A percentile compares a stretch with the other conserved stretches of the same genome.
phyloP scores from a whole-genome alignment of 345 rosid species.

The Sisymbrium altissimum region DNA sequence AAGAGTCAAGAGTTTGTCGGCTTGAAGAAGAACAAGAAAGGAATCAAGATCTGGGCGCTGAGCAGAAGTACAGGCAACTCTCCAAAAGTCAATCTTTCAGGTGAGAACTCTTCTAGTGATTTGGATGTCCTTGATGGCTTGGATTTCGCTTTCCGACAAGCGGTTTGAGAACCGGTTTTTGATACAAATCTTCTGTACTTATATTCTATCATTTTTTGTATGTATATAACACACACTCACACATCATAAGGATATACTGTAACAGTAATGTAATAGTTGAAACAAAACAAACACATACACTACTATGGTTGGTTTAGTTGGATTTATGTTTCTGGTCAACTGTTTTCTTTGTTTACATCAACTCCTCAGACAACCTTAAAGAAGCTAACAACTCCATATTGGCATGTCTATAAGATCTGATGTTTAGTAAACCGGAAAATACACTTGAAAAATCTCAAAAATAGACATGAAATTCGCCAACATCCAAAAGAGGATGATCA shows the following conservation, averaged over 20 bases:
- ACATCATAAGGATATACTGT: conserved; percentile 12
- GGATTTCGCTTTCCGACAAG: conserved; percentile 26
- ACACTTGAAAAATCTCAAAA: not conserved
- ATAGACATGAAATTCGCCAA: conserved; percentile 23
- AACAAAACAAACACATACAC: conserved; percentile 19
- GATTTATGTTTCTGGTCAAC: conserved; percentile 31
- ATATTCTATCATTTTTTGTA: conserved; percentile 20
- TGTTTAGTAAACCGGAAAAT: conserved; percentile 6
- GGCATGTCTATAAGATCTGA: conserved; percentile 9
- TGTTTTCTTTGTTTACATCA: conserved; percentile 21
- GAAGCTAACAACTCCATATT: conserved; percentile 15
- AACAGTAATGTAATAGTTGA: conserved; percentile 17
- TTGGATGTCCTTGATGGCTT: conserved; percentile 60
- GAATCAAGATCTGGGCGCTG: conserved; percentile 37
- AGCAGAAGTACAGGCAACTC: conserved; percentile 75
- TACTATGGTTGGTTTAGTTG: conserved; percentile 28
- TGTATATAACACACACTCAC: conserved; percentile 6
- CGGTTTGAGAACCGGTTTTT: not conserved
- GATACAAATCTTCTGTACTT: conserved; percentile 10
- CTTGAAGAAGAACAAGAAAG: conserved; percentile 31
- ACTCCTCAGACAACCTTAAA: conserved; percentile 31
- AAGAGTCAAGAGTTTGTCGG: conserved; percentile 71
- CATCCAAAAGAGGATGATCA: conserved; percentile 16
- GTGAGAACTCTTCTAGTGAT: conserved; percentile 25
- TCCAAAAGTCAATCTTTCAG: conserved; percentile 36